Evolutionary conservation across 1,139 yeast species (phyloP).

Genomic region (Keqinozyma sinolaborantium): DNA sequence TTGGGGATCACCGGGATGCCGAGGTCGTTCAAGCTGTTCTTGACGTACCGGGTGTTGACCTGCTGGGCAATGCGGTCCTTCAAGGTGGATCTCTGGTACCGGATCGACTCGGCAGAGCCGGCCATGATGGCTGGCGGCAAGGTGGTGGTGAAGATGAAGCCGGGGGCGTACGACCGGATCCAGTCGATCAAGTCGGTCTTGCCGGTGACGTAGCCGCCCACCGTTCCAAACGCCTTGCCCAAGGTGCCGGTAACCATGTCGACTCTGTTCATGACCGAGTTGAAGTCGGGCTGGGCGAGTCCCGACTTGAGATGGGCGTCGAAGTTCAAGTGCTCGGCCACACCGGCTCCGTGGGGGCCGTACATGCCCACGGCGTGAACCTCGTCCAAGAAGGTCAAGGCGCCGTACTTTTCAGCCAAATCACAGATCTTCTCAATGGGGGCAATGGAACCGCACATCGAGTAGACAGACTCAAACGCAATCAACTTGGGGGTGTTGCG

Average conservation of each 20-base stretch:
- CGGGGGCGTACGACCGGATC: slow-evolving; percentile 96
- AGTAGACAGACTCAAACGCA: slow-evolving; percentile 95
- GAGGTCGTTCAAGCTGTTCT: slow-evolving; percentile 58
- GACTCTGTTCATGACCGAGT: slow-evolving; percentile 79
- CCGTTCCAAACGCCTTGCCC: slow-evolving; percentile 95
- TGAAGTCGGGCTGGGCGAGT: slow-evolving; percentile 43
- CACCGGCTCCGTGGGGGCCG: slow-evolving; percentile 99
- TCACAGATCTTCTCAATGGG: slow-evolving; percentile 93
- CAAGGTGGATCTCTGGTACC: slow-evolving; percentile 77
- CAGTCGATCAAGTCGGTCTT: slow-evolving; percentile 82
- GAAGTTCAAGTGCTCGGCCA: slow-evolving; percentile 92
- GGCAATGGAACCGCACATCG: slow-evolving; percentile 97
- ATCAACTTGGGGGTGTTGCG: slow-evolving; percentile 84
- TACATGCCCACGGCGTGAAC: slow-evolving; percentile 99
- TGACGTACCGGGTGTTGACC: slow-evolving; percentile 79
- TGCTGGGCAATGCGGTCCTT: slow-evolving; percentile 83
- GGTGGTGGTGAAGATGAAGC: slow-evolving; percentile 93
- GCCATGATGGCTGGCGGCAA: slow-evolving; percentile 98
- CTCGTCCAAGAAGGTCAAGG: slow-evolving; percentile 93
- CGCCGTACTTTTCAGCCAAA: slow-evolving; percentile 95
- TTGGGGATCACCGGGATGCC: slow-evolving; percentile 97
- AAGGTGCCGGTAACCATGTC: slow-evolving; percentile 97
- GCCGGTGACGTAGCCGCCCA: slow-evolving; percentile 97
- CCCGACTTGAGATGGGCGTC: slow-evolving; percentile 74
- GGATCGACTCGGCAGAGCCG: slow-evolving; percentile 84